Base-by-base conservation (phyloP, 306 rosid genomes). In the Quercus cerris region DNA sequence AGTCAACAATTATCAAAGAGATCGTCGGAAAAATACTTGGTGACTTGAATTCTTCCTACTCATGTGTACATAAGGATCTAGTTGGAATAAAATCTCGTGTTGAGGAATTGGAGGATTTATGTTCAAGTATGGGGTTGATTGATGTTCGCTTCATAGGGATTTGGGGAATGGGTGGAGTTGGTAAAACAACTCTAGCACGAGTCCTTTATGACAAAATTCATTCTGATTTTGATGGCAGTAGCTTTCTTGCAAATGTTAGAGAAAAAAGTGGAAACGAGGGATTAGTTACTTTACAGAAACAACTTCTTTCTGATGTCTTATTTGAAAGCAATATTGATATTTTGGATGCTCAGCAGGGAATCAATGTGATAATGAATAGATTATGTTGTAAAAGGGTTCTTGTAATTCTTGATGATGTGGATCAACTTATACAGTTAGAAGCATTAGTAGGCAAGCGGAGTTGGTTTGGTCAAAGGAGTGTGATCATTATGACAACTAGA, bases 131-230 rank as follows among this genome's bases (percentile, higher is more conserved):
- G 9, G 56, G 1, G 49, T 35, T 10, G 73, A 28, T 14, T 52
- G 69, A 27, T 51, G 83, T 80, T 4, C 14, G 19, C 0, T 15
- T 80, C 2, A 44, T 63, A 1, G 78, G 83, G 33, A 62, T 82
- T 49, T 76, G 67, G 35, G 85, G 85, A 0, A 82, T 82, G 81
- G 81, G 85, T 15, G 85, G 81, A 49, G 12, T 33, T 25, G 85
- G 85, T 0, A 82, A 82, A 64, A 71, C 85, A 52, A 76, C 81
- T 4, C 3, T 76, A 1, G 85, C 85, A 4, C 71, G 55, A 52
- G 78, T 81, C 30, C 52, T 77, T 6, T 70, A 76, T 67, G 78
- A 82, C 11, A 15, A 55, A 13, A 5, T 77, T 56, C 23, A 17
- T 5, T 56, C 31, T 13, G 28, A 2, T 6, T 82, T 82, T 27